Percentiles rank a stretch among this genome's conserved stretches.
Conservation (phyloP, 2,329 filamentous ascomycete genomes). For the Diaporthe caulivora region DNA sequence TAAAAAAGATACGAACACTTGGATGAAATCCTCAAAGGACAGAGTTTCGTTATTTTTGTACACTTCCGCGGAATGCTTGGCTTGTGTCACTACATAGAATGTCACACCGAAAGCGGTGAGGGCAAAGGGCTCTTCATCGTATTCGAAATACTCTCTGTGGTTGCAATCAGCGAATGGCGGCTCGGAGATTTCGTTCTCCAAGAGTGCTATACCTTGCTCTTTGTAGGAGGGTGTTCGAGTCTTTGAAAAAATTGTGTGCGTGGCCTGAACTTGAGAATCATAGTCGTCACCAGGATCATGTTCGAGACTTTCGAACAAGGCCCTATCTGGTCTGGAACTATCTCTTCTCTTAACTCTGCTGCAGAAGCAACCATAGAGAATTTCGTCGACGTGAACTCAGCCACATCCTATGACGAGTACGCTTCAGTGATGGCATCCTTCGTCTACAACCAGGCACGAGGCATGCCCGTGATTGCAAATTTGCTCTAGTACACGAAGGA, state of each 20-base stretch:
- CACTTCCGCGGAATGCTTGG: slow-evolving; percentile 42
- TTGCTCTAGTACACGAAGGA: slow-evolving; percentile 31
- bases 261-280: too few relatives aligned
- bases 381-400: not conserved
- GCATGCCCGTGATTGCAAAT: not conserved
- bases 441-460: not conserved
- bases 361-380: not conserved
- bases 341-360: not conserved
- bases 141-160: too few relatives aligned
- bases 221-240: too few relatives aligned
- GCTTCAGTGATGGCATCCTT: slow-evolving; percentile 8
- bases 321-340: not conserved
- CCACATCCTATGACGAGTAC: not conserved
- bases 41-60: slow-evolving; percentile 44
- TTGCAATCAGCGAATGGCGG: too few relatives aligned
- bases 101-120: not conserved
- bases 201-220: too few relatives aligned
- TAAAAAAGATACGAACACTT: not conserved
- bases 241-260: too few relatives aligned
- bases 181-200: too few relatives aligned
- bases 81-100: slow-evolving; percentile 45
- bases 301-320: slow-evolving; percentile 37
- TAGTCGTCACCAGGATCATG: slow-evolving; percentile 40
- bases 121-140: too few relatives aligned
- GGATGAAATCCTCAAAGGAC: slow-evolving; percentile 42